Evolutionary conservation across 2,329 filamentous ascomycete genomes (phyloP).

Genomic region (Colletotrichum liriopes): DNA sequence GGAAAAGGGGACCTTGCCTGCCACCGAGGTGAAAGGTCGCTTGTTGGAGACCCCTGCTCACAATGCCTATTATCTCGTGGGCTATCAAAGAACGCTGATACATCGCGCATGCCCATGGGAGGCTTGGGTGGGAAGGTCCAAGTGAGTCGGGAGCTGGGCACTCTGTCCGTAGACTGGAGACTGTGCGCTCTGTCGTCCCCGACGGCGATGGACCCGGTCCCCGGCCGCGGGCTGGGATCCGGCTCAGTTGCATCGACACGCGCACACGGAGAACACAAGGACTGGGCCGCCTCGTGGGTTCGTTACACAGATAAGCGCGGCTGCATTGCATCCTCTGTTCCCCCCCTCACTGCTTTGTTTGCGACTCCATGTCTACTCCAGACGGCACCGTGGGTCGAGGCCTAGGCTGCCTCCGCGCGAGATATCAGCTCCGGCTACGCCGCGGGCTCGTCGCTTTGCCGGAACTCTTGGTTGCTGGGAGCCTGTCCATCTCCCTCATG

Average conservation of each 20-base stretch:
- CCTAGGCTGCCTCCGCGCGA: too few species aligned
- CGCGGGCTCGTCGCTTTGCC: neutral
- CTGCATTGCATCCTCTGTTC: neutral
- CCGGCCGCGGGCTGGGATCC: too few species aligned
- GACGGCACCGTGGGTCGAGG: neutral
- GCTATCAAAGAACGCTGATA: neutral
- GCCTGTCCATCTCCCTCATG: neutral
- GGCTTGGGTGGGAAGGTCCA: too few species aligned
- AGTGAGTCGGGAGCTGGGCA: too few species aligned
- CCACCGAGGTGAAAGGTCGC: neutral
- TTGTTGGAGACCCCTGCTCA: neutral
- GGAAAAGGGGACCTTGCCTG: neutral
- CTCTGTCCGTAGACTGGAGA: too few species aligned
- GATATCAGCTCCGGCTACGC: neutral
- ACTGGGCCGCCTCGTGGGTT: slow-evolving; percentile 8
- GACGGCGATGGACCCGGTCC: neutral
- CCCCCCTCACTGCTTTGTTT: neutral
- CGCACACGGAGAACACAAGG: neutral
- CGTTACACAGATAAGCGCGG: slow-evolving; percentile 37
- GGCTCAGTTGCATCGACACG: slow-evolving; percentile 8
- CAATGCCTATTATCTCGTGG: neutral
- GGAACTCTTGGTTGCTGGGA: neutral
- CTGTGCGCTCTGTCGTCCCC: neutral
- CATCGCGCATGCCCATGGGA: too few species aligned
- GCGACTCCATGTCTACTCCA: neutral